These are phyloP conservation scores for Agapanthus africanus DNA, from an alignment of 106 monocot species.

Conservation along the genomic window DNA sequence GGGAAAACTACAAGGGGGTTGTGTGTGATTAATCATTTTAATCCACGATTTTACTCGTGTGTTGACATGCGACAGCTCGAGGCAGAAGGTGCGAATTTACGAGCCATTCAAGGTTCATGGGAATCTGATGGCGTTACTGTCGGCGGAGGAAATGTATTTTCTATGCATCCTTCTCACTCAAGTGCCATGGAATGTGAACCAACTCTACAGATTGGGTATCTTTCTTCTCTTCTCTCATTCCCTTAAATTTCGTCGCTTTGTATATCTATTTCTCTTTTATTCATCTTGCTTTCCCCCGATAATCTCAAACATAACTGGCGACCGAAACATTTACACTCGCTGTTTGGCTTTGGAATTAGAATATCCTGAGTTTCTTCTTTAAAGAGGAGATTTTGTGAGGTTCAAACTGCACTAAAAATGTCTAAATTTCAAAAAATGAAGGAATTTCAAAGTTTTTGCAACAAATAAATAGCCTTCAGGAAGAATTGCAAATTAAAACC, in stretches of 20 bases:
- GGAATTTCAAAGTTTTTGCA: too few species aligned
- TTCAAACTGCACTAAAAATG: too few species aligned
- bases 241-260: not conserved
- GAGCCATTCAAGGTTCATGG: slow-evolving; percentile 35
- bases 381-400: not conserved
- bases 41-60: not conserved
- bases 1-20: too few species aligned
- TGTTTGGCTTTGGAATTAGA: not conserved
- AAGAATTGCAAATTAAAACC: too few species aligned
- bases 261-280: not conserved
- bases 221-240: not conserved
- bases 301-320: too few species aligned
- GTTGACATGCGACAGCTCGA: slow-evolving; percentile 33
- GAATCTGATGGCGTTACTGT: slow-evolving; percentile 4
- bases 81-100: slow-evolving; percentile 26
- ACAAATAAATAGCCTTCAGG: too few species aligned
- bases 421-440: too few species aligned
- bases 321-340: too few species aligned
- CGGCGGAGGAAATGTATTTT: slow-evolving; percentile 15
- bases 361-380: not conserved
- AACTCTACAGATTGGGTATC: slow-evolving; percentile 55
- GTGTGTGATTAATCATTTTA: too few species aligned
- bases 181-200: slow-evolving; percentile 42
- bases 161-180: slow-evolving; percentile 23
- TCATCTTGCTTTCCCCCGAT: too few species aligned